Evolutionary conservation across 1,139 yeast species (phyloP), one percentile per base, ranked within the genome.

Genomic region (Torulaspora pretoriensis): DNA sequence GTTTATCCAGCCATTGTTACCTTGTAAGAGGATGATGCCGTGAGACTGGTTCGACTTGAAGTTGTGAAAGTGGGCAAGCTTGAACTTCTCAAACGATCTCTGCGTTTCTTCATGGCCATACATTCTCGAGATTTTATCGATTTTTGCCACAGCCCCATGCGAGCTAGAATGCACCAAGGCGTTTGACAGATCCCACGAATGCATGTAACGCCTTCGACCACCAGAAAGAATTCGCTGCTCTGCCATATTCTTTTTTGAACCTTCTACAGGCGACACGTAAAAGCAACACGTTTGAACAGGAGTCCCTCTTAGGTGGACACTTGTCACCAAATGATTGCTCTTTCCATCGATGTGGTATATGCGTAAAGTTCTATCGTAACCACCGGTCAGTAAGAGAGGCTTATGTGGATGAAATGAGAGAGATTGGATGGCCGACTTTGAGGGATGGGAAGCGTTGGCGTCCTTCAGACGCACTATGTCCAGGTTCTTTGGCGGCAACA

Each of bases 331-430:
- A 45, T 80, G 81, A 63, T 94, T 94, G 48, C 69, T 64, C 61
- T 84, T 86, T n/a, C 97, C 97, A 63, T 92, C 98, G 47, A 90
- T 79, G 60, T 92, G 95, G 64, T 82, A 92, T 23, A 94, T 72
- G 57, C 98, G 73, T 47, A 92, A 65, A 0, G 97, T 85, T 57
- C 88, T 77, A 63, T 94, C 99, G 61, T 83, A 89, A 22, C 99
- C 99, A 49, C 94, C 95, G 0, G 96, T 85, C 48, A 92, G 68
- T 38, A 92, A 68, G 35, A 94, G 48, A 24, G 98, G 96, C 58
- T 86, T 94, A 6, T 77, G 71, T 9, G 86, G 87, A 64, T 94
- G 98, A 75, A 92, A 92, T 9, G 84, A 74, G 40, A 94, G 61
- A 0, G 92, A 71, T 66, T 89, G 97, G 22, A 94, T 78, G 1